A percentile compares a stretch with the other conserved stretches of the same genome.
phyloP scores from a whole-genome alignment of 371 early-diverging fungal genomes.

The Mucor sp. region DNA sequence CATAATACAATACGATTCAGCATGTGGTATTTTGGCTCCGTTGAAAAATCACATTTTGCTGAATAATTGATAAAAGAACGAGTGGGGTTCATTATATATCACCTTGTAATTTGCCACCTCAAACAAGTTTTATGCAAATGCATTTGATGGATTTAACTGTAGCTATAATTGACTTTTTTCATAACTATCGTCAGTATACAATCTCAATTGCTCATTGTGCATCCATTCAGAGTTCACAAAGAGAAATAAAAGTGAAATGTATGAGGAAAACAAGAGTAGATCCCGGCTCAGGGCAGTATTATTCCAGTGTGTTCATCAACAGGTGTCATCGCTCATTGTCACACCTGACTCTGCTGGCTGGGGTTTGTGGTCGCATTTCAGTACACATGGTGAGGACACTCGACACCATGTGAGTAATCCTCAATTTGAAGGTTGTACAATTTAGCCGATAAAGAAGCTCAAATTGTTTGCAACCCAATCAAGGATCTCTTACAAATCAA shows the following conservation, averaged over 20 bases:
- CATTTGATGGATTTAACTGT: neutral
- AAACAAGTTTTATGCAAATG: neutral
- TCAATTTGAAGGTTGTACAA: neutral
- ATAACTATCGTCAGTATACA: too few relatives aligned
- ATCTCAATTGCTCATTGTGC: too few relatives aligned
- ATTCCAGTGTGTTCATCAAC: neutral
- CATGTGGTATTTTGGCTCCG: neutral
- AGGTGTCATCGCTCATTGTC: neutral
- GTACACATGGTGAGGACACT: neutral
- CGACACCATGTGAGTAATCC: neutral
- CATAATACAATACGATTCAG: neutral
- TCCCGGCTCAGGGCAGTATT: neutral
- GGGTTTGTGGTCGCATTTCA: neutral
- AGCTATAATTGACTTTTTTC: neutral
- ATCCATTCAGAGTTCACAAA: too few relatives aligned
- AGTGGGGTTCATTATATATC: neutral
- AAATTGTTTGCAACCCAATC: neutral
- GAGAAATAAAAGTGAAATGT: too few relatives aligned
- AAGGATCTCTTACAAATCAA: neutral
- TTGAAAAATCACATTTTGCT: neutral
- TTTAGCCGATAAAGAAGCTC: neutral
- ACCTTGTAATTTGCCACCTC: neutral
- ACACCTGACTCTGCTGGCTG: neutral
- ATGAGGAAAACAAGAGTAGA: too few relatives aligned
- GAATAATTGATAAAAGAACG: neutral